Evolutionary conservation across 2,329 filamentous ascomycete genomes (phyloP), one percentile per base, ranked within the genome.

Genomic region (Aspergillus fumigatus): DNA sequence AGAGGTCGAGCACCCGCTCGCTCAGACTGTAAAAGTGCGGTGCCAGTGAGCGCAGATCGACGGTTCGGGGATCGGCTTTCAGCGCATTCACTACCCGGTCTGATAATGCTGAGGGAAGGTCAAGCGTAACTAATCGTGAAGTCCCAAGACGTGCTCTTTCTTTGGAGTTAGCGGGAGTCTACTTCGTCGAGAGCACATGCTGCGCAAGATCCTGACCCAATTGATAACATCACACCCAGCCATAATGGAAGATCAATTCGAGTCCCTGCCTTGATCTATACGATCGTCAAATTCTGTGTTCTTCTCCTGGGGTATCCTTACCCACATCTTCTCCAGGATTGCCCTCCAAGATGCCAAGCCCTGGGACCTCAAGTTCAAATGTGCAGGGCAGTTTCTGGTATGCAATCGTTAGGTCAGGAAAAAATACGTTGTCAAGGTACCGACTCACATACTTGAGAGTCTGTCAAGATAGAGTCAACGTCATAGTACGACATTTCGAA

Each of bases 301-400:
- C 38, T 32, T 21, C 49, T 50, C 17, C n/a, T 25, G 2, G 9
- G 5, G 8, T 21, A 19, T 48, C 40, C 40, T 38, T 17, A 59
- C 72, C 59, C 68, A 82, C 82, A 67, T 83, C 81, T 62, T 81
- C 81, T 48, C 81, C 83, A 25, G 89, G 83, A 68, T 90, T 93
- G 68, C 92, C 92, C 75, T 96, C 92, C 58, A 99, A 82, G 72
- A 96, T 91, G 64, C 92, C 92, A 48, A 97, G 84, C 55, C 89
- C 87, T 21, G 92, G 88, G 32, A 96, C 87, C 58, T 93, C 89
- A 68, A 97, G 84, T 70, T 96, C 89, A 76, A 97, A 97, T 52
- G 89, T 95, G 79, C 92, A 96, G 43, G 94, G 93, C 32, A 97
- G 85, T 89, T 97, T 97, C 87, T 96, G 58, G 52, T 59, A 40